These are phyloP conservation scores for Paramecium octaurelia DNA, from an alignment of 73 alveolate genomes.

Conservation along the genomic window DNA sequence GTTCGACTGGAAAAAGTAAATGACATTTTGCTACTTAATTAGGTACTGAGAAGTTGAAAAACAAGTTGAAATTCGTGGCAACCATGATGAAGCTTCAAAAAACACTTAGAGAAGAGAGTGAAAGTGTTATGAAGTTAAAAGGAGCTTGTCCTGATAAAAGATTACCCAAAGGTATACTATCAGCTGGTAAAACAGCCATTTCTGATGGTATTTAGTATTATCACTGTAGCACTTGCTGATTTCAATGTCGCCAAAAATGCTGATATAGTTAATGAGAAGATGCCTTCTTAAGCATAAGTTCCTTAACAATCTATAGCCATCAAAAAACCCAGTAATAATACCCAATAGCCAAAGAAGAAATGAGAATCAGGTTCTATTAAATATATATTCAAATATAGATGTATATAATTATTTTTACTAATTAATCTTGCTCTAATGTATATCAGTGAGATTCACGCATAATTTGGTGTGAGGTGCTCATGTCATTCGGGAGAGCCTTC, in stretches of 20 bases:
- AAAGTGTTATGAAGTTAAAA: constrained; percentile 72
- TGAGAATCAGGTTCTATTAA: background rate
- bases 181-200: constrained; percentile 81
- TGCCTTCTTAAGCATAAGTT: constrained; percentile 12
- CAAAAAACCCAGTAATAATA: background rate
- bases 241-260: constrained; percentile 7
- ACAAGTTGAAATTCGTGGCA: constrained; percentile 52
- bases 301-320: constrained; percentile 30
- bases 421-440: no score
- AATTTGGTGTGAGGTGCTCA: no score
- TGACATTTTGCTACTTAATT: constrained; percentile 10
- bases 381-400: background rate
- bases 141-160: constrained; percentile 84
- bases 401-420: background rate
- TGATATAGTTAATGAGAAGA: constrained; percentile 38
- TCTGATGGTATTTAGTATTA: background rate
- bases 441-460: no score
- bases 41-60: constrained; percentile 36
- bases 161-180: constrained; percentile 79
- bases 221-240: constrained; percentile 12
- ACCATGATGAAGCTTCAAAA: constrained; percentile 66
- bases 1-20: constrained; percentile 20
- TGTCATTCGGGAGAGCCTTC: no score
- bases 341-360: background rate
- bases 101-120: constrained; percentile 82